phyloP scores from a whole-genome alignment of 2,329 filamentous ascomycete species.

The Verticillium zaregamsianum region DNA sequence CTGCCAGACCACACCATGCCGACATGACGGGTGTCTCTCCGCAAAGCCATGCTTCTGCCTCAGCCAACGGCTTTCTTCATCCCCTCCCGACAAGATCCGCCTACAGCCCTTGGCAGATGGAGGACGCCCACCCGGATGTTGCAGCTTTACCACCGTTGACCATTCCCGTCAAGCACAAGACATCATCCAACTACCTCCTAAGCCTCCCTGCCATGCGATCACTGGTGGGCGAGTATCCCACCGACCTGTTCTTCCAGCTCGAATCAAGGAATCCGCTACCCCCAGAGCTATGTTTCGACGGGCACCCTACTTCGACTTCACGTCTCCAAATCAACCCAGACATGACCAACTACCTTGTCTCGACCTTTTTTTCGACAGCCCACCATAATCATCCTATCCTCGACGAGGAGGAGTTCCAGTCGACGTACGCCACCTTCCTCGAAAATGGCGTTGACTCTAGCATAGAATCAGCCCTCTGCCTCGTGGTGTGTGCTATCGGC shows the following conservation, averaged over 20 bases:
- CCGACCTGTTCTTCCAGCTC: conserved; percentile 21
- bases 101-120: background rate
- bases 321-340: conserved; percentile 6
- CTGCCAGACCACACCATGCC: background rate
- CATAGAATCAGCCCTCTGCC: conserved; percentile 22
- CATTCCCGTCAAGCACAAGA: conserved; percentile 23
- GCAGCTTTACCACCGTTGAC: conserved; percentile 18
- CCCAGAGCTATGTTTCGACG: conserved; percentile 15
- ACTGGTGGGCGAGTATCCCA: conserved; percentile 23
- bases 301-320: conserved; percentile 2
- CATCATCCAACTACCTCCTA: conserved; percentile 22
- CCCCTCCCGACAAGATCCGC: background rate
- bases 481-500: conserved; percentile 24
- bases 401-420: conserved; percentile 19
- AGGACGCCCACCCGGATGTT: conserved; percentile 6
- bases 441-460: conserved; percentile 15
- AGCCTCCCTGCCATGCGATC: conserved; percentile 20
- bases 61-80: background rate
- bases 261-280: conserved; percentile 20
- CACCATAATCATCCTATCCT: conserved; percentile 23
- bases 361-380: conserved; percentile 19
- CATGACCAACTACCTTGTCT: conserved; percentile 17
- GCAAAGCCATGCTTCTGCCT: conserved; percentile 1
- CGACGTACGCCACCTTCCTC: conserved; percentile 17
- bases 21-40: background rate